Evolutionary conservation across 371 early-diverging fungal genomes (phyloP).

Genomic region (Rhizopus stolonifer): DNA sequence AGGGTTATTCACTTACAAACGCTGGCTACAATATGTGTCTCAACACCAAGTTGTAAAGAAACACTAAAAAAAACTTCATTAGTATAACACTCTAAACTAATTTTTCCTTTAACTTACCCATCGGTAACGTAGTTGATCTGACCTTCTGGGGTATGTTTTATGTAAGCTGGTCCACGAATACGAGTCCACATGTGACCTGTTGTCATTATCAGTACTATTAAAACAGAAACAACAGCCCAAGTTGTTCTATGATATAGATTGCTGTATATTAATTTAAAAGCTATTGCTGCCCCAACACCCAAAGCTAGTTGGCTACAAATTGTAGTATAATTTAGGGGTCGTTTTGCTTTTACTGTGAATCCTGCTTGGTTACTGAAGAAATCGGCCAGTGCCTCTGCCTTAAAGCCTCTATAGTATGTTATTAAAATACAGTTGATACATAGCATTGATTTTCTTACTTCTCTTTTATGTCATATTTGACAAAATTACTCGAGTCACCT

Average conservation of each 20-base stretch:
- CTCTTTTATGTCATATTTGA: slow-evolving; percentile 44
- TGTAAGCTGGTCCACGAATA: slow-evolving; percentile 77
- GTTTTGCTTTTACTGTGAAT: slow-evolving; percentile 37
- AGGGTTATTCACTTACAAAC: slow-evolving; percentile 70
- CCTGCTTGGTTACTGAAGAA: slow-evolving; percentile 56
- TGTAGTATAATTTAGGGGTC: slow-evolving; percentile 47
- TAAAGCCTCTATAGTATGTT: slow-evolving; percentile 75
- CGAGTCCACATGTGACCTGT: slow-evolving; percentile 91
- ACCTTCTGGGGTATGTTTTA: slow-evolving; percentile 58
- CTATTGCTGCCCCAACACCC: slow-evolving; percentile 38
- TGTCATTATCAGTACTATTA: slow-evolving; percentile 71
- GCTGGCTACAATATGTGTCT: slow-evolving; percentile 74
- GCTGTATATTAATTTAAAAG: slow-evolving; percentile 39
- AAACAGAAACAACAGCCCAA: slow-evolving; percentile 58
- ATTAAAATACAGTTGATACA: no score
- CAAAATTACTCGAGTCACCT: slow-evolving; percentile 33
- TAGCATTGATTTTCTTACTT: no score
- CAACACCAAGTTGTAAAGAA: slow-evolving; percentile 75
- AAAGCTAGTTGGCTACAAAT: slow-evolving; percentile 43
- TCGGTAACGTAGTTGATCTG: slow-evolving; percentile 63
- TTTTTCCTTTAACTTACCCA: no score
- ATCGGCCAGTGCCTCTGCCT: slow-evolving; percentile 65
- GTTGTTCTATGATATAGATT: slow-evolving; percentile 57
- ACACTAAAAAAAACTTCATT: slow-evolving; percentile 51
- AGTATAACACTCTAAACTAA: no score